Base-by-base conservation (phyloP, 2,329 filamentous ascomycete species). In the Scedosporium minutisporum region DNA sequence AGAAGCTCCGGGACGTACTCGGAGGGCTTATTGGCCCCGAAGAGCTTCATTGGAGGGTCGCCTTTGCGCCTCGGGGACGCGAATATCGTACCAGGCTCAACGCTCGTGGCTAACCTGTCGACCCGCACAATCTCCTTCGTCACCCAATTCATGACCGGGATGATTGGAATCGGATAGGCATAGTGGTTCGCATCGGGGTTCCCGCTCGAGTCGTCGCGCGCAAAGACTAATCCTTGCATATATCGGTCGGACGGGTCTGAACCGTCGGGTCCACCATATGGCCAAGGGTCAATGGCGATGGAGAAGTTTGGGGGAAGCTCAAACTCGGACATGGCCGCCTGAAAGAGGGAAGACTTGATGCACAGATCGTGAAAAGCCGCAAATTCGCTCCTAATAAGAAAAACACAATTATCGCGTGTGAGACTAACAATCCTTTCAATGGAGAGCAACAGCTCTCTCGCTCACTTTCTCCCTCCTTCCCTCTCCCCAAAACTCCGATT, bases 151-250 rank as follows among this genome's bases (percentile, higher is more conserved):
- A 87, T 81, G 27, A 87, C 75, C 1, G 82, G 81, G 55, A 83
- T 81, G 62, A 85, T 76, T 6, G 82, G 82, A n/a, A 87, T 72
- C 0, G 84, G 85, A 66, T 82, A 86, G 2, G 78, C 78, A 69
- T 87, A 87, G 68, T 87, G 83, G 66, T 88, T 87, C 1, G 83
- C 79, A 68, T 87, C 82, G 2, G 70, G 71, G 57, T 81, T 80
- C 42, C 75, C 72, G 42, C 73, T 77, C 16, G 72, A 69, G 3
- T 71, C 63, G 63, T 80, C 74, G 12, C 73, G 73, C n/a, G 77
- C 78, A 66, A 79, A 82, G 51, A 81, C 76, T 1, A 82, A 73
- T 48, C 79, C 80, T 58, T 81, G 78, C 76, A 82, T 79, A 61
- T 75, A 76, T 16, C 78, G 75, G 5, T 75, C 74, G 3, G 72